Base-by-base conservation (phyloP, 805 yeast species). In the Metschnikowia santaceciliae region DNA sequence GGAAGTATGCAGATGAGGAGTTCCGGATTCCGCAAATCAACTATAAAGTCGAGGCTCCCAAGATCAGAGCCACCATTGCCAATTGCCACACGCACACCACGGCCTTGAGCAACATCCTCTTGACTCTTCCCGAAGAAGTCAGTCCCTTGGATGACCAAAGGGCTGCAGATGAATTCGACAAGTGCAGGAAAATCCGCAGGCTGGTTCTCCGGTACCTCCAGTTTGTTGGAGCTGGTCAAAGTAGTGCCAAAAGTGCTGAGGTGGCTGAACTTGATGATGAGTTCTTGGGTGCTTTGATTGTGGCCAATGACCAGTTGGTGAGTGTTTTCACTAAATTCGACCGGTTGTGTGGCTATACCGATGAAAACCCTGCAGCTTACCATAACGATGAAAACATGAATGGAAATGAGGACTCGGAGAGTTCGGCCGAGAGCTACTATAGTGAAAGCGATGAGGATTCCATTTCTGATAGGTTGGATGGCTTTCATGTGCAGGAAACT, bases 291-390 rank as follows among this genome's bases (percentile, higher is more conserved):
- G 79, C 89, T 41, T 76, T 94, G 55, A 81, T 94, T 51, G 85
- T 82, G 59, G 95, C 97, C 42, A 94, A 94, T 64, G 99, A 94
- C 60, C 91, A 89, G 64, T 77, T 94, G 54, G 95, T 94, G 6
- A 72, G 72, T 3, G 85, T 90, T 0, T 76, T 94, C 60, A 81
- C 82, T 58, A 69, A 74, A 48, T 91, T 82, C 64, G 96, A 91
- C 52, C 76, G 77, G 44, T 61, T 66, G 66, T 72, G 71, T 66
- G 78, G 77, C 1, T 69, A 67, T 52, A 61, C 69, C 20, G 56
- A 74, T 4, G 58, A 49, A 15, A 54, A 52, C 13, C 56, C 49
- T 3, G 32, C 42, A 4, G 30, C 32, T 39, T 39, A 39, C 14
- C 42, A 39, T 23, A 32, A 39, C 30, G 42, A 39, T 14, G 42